A percentile compares a stretch with the other conserved stretches of the same genome.
Conservation (phyloP, 176 grass and related monocot species). For the Paspalum notatum region DNA sequence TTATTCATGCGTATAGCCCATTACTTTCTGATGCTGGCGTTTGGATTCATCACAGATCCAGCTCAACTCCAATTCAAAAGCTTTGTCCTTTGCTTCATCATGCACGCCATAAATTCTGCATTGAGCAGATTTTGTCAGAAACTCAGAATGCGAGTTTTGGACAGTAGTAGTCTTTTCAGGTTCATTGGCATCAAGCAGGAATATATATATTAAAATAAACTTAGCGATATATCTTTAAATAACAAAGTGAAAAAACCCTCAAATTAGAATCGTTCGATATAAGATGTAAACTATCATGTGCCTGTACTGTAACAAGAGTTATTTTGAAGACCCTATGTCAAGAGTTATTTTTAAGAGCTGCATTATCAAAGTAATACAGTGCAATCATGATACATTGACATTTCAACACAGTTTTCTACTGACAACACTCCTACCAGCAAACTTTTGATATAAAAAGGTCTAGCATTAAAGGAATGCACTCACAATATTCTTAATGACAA, state of each 20-base stretch:
- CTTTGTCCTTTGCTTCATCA: slow-evolving; percentile 92
- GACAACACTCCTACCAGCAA: background rate
- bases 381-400: background rate
- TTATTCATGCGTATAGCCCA: background rate
- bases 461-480: background rate
- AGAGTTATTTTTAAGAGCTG: background rate
- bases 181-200: background rate
- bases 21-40: slow-evolving; percentile 76
- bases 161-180: slow-evolving; percentile 17
- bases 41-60: slow-evolving; percentile 93
- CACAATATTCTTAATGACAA: background rate
- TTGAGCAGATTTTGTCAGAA: background rate
- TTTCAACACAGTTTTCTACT: background rate
- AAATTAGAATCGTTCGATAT: background rate
- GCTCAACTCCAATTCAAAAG: slow-evolving; percentile 84
- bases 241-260: slow-evolving; percentile 6
- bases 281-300: background rate
- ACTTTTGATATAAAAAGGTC: background rate
- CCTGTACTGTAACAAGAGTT: slow-evolving; percentile 4
- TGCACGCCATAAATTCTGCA: slow-evolving; percentile 88
- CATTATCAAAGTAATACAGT: background rate
- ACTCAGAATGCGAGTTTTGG: background rate
- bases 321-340: background rate
- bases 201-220: slow-evolving; percentile 9
- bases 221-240: background rate